Conservation (phyloP, 352 stramenopile genomes). For the Pythium graminicola region DNA sequence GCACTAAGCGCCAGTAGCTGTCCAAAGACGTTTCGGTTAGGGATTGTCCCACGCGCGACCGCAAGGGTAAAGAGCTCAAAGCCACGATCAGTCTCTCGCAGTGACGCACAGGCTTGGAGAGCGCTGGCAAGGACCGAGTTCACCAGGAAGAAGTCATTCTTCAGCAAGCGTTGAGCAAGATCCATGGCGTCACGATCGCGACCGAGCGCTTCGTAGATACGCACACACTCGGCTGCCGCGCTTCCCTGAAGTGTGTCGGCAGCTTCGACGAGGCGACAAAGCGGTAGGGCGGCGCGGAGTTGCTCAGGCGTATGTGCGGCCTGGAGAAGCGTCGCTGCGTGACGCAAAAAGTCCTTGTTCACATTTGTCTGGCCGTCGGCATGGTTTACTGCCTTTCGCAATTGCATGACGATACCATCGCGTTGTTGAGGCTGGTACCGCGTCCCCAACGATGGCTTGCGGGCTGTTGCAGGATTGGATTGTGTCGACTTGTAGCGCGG, state of each 20-base stretch:
- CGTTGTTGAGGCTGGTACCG: constrained; percentile 13
- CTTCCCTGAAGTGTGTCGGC: constrained; percentile 31
- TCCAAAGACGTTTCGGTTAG: constrained; percentile 57
- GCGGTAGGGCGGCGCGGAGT: constrained; percentile 42
- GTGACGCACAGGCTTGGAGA: constrained; percentile 48
- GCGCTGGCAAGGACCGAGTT: constrained; percentile 52
- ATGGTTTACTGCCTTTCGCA: constrained; percentile 37
- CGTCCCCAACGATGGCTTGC: constrained; percentile 13
- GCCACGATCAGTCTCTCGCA: constrained; percentile 42
- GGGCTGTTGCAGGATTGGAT: not conserved
- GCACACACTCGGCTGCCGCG: constrained; percentile 48
- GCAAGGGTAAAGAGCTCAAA: constrained; percentile 57
- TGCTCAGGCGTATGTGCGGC: constrained; percentile 46
- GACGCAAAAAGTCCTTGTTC: constrained; percentile 42
- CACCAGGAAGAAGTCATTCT: constrained; percentile 58
- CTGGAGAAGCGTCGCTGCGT: constrained; percentile 38
- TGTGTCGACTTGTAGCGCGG: constrained; percentile 9
- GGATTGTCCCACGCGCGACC: constrained; percentile 50
- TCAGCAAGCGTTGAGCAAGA: constrained; percentile 45
- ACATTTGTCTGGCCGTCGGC: constrained; percentile 22
- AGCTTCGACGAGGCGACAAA: constrained; percentile 47
- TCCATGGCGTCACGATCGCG: constrained; percentile 41
- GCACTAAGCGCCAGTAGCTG: constrained; percentile 51
- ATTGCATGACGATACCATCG: constrained; percentile 21
- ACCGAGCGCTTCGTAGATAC: constrained; percentile 55